Percentiles rank a stretch among this genome's conserved stretches.
Conservation (phyloP, 768 basidiomycete genomes). For the Tricholoma bakamatsutake region DNA sequence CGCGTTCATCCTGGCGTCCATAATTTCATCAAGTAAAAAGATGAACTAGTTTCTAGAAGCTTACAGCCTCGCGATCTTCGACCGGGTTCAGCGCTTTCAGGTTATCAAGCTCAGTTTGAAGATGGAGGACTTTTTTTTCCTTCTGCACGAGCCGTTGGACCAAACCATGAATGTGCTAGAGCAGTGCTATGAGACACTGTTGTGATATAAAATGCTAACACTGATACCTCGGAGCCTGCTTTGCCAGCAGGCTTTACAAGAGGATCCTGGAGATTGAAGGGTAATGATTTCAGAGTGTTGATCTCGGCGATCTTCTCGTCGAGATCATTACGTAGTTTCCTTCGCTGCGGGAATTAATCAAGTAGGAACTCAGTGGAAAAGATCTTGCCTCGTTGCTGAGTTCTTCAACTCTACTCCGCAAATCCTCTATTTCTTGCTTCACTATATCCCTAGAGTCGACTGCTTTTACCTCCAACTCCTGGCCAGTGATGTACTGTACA, state of each 20-base stretch:
- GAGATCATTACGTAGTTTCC: constrained; percentile 45
- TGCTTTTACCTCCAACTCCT: constrained; percentile 49
- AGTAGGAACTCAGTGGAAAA: not conserved
- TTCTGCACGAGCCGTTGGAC: constrained; percentile 78
- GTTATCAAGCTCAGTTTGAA: constrained; percentile 66
- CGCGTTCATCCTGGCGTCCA: constrained; percentile 57
- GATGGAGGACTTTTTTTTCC: constrained; percentile 75
- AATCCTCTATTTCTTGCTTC: constrained; percentile 54
- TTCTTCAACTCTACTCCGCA: constrained; percentile 56
- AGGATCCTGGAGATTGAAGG: constrained; percentile 28
- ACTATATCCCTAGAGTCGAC: constrained; percentile 35
- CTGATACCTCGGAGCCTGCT: constrained; percentile 49
- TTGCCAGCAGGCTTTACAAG: constrained; percentile 39
- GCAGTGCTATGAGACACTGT: not conserved
- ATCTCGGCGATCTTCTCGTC: constrained; percentile 63
- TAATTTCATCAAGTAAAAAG: not conserved
- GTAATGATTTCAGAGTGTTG: constrained; percentile 56
- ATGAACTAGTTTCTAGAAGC: constrained; percentile 18
- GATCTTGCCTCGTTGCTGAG: constrained; percentile 59
- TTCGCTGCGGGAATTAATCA: constrained; percentile 32
- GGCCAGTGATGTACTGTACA: constrained; percentile 62
- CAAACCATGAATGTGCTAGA: constrained; percentile 62
- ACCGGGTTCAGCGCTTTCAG: constrained; percentile 51
- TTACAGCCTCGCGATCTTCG: constrained; percentile 56
- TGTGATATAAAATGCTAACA: constrained; percentile 6